Conservation (phyloP, 192 early-diverging fungal genomes). For the Backusella morwellensis region DNA sequence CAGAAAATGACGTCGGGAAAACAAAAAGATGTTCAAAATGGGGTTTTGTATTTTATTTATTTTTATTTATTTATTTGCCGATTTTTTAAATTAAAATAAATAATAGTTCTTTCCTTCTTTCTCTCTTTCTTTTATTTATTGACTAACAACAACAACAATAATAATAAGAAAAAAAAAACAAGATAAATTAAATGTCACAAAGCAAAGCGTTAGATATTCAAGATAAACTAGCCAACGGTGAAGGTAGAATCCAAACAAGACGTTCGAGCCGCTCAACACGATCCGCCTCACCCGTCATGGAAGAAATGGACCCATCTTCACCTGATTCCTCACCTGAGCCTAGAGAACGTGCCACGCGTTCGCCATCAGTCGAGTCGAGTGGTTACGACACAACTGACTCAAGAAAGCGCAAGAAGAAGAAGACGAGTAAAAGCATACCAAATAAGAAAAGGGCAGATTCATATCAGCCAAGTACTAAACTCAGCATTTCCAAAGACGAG, state of each 20-base stretch:
- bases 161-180: background rate
- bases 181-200: background rate
- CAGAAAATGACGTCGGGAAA: background rate
- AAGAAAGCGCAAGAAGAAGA: constrained; percentile 9
- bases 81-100: background rate
- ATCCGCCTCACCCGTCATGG: constrained; percentile 19
- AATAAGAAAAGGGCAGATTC: constrained; percentile 16
- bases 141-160: no score
- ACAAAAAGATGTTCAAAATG: background rate
- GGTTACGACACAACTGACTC: background rate
- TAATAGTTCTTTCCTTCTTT: background rate
- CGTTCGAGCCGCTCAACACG: constrained; percentile 14
- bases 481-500: constrained; percentile 13
- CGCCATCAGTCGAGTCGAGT: constrained; percentile 19
- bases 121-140: background rate
- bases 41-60: background rate
- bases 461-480: constrained; percentile 11
- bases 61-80: background rate
- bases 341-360: constrained; percentile 14
- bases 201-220: background rate
- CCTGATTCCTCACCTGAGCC: constrained; percentile 14
- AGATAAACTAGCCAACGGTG: background rate
- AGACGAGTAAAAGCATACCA: background rate
- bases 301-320: background rate
- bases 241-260: constrained; percentile 6